Percentiles rank a stretch among this genome's conserved stretches.
phyloP scores from a whole-genome alignment of 2,329 filamentous ascomycete genomes.

The Lasiodiplodia gonubiensis region DNA sequence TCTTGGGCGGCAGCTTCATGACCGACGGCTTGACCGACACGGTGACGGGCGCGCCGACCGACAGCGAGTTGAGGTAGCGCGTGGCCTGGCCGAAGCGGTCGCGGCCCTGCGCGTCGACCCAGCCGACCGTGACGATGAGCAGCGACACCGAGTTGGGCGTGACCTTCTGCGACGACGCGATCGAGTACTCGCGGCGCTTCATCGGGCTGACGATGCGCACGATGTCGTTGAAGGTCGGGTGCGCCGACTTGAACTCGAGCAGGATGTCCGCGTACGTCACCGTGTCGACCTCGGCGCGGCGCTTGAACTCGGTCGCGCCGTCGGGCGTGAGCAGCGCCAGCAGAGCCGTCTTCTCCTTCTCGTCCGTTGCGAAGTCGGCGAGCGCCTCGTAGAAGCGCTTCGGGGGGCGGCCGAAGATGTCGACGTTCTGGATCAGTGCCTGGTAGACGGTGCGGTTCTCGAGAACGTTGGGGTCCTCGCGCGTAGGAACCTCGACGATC shows the following conservation, averaged over 20 bases:
- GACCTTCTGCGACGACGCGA: constrained; percentile 94
- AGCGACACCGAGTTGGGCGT: constrained; percentile 87
- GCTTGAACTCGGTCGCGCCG: constrained; percentile 89
- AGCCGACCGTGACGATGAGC: constrained; percentile 97
- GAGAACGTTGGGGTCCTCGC: constrained; percentile 73
- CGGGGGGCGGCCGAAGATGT: constrained; percentile 94
- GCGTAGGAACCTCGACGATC: constrained; percentile 87
- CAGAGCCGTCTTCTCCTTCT: constrained; percentile 81
- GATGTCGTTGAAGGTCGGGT: constrained; percentile 86
- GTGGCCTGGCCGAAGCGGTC: constrained; percentile 93
- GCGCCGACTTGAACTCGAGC: constrained; percentile 87
- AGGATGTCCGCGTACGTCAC: constrained; percentile 90
- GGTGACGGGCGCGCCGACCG: constrained; percentile 78
- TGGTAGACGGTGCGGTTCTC: constrained; percentile 95
- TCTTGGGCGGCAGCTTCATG: constrained; percentile 92
- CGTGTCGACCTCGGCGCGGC: constrained; percentile 86
- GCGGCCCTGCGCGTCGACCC: constrained; percentile 87
- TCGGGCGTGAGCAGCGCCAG: constrained; percentile 76
- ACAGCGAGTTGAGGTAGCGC: constrained; percentile 80
- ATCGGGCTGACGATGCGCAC: constrained; percentile 85
- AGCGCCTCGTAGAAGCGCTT: constrained; percentile 98
- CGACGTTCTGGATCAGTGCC: constrained; percentile 86
- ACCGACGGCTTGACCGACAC: constrained; percentile 97
- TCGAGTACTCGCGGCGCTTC: constrained; percentile 99
- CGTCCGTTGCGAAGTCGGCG: constrained; percentile 82